Evolutionary conservation across 1,284 basidiomycete genomes (phyloP).

Genomic region (Cystobasidium slooffiae): DNA sequence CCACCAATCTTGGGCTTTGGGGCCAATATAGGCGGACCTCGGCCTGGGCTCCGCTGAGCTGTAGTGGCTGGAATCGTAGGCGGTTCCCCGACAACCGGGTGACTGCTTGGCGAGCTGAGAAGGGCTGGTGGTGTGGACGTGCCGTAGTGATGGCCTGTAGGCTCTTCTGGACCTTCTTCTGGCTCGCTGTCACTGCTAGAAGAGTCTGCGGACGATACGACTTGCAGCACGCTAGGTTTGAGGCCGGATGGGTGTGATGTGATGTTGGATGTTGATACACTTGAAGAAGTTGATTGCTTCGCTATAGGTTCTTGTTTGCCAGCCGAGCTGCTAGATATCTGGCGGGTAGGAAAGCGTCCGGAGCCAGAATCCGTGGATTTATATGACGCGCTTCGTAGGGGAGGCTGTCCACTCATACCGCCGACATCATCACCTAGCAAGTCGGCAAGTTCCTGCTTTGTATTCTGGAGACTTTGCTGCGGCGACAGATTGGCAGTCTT

Average conservation of each 20-base stretch:
- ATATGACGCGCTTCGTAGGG: background rate
- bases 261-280: background rate
- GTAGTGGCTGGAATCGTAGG: background rate
- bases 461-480: background rate
- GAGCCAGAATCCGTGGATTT: no score
- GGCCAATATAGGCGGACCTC: conserved; percentile 27
- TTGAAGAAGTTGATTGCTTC: background rate
- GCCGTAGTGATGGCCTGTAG: conserved; percentile 7
- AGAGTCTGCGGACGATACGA: background rate
- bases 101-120: background rate
- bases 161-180: conserved; percentile 20
- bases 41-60: conserved; percentile 11
- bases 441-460: background rate
- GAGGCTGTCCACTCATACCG: conserved; percentile 17
- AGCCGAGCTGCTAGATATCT: no score
- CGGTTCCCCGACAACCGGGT: background rate
- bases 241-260: background rate
- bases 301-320: no score
- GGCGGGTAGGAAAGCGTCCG: no score
- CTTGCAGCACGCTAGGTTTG: background rate
- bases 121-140: conserved; percentile 13
- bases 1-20: conserved; percentile 46
- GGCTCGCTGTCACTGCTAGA: conserved; percentile 45
- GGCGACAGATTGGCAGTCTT: background rate
- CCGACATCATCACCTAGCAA: conserved; percentile 49